Base-by-base conservation (phyloP, 192 early-diverging fungal genomes). In the Entrophospora sp. region DNA sequence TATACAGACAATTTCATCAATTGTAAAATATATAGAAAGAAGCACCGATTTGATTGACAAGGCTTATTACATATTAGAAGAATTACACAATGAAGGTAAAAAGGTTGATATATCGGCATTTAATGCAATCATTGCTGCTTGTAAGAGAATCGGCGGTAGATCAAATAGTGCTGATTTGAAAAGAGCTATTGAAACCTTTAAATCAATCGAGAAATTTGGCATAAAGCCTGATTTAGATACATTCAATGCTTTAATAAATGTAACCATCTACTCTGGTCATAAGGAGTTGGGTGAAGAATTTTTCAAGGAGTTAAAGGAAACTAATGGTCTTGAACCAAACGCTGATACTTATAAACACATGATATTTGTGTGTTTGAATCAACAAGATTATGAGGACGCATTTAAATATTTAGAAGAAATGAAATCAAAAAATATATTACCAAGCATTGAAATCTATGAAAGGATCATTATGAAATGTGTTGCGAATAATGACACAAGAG, bases 391-490 rank as follows among this genome's bases (percentile, higher is more conserved):
- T 49, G 88, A 90, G 63, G 84, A 88, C 30, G 88, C 84, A 28
- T 90, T 90, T 64, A 75, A 79, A 61, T 90, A 87, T 44, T 71
- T 90, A 49, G 85, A 88, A 43, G 80, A 87, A 52, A 85, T 90
- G 85, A 85, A 84, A 69, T 71, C 78, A 20, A 70, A 80, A 24
- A 75, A 74, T 64, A 82, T 86, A 35, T 73, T 80, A 37, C 88
- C 88, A 5, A 65, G 67, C 2, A 74, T 76, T 69, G 40, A 55
- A 0, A 76, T 77, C 1, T 86, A 87, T 49, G 70, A 76, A 1
- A 52, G 61, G 10, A 64, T 90, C 10, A 81, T 81, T 18, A 73
- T 72, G 18, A 81, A 83, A 31, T 79, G 85, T 16, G 86, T 84
- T 2, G 63, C 46, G 2, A 80, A 85, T 45, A 68, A 74, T 27